phyloP scores from a whole-genome alignment of 1,284 basidiomycete species.

The Cystobasidium slooffiae region DNA sequence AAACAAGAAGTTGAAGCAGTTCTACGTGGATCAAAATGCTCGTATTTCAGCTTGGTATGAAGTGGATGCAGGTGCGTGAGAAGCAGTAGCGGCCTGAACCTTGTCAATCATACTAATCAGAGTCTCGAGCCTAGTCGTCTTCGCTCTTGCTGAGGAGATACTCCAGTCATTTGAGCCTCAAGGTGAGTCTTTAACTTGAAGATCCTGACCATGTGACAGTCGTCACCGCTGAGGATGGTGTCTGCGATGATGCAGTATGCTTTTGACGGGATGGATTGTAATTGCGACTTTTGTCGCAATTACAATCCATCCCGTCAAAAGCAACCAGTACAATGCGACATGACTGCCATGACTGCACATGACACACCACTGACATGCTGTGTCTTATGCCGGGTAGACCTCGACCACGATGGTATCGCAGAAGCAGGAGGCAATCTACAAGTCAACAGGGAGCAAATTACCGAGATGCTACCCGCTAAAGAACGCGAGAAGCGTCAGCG shows the following conservation, averaged over 20 bases:
- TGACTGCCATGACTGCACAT: too few relatives aligned
- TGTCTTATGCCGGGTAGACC: constrained; percentile 12
- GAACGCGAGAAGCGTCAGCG: constrained; percentile 26
- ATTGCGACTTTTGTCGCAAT: too few relatives aligned
- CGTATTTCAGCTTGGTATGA: constrained; percentile 30
- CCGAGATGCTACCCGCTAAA: constrained; percentile 16
- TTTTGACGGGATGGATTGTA: too few relatives aligned
- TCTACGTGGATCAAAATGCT: constrained; percentile 22
- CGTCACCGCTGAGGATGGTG: too few relatives aligned
- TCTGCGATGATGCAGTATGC: too few relatives aligned
- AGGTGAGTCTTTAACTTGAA: not conserved
- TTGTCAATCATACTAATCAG: too few relatives aligned
- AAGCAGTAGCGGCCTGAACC: too few relatives aligned
- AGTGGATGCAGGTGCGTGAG: constrained; percentile 22
- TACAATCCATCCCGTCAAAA: too few relatives aligned
- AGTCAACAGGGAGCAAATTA: constrained; percentile 19
- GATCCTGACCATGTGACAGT: too few relatives aligned
- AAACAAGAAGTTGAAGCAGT: constrained; percentile 31
- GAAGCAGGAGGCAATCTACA: constrained; percentile 35
- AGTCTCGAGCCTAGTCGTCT: too few relatives aligned
- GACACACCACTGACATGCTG: not conserved
- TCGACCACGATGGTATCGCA: constrained; percentile 41
- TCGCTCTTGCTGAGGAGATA: constrained; percentile 25
- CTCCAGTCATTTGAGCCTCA: constrained; percentile 25
- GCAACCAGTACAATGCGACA: too few relatives aligned